Base-by-base conservation (phyloP, 2,329 filamentous ascomycete genomes). In the Tolypocladium paradoxum region DNA sequence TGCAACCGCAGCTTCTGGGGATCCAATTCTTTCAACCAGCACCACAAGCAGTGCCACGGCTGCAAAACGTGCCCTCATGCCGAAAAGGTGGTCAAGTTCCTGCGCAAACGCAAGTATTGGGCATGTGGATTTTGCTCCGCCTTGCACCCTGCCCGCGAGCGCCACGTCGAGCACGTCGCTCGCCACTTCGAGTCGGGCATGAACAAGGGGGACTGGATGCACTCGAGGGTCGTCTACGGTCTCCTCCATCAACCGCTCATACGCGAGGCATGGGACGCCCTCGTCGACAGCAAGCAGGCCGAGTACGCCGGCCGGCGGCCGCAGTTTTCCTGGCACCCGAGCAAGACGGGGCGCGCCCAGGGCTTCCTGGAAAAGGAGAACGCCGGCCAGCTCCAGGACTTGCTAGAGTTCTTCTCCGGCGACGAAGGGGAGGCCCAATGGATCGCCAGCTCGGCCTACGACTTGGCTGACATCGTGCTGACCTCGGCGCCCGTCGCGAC, bases 1-100 rank as follows among this genome's bases (percentile, higher is more conserved):
- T 86, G 83, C 68, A 84, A 84, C 65, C 79, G 83, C 60, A 82
- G 81, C 62, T 84, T 85, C 66, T 84, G 81, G 74, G 81, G 82
- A 11, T 80, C 82, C 58, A 85, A 85, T 64, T 82, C 81, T 5
- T 85, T 85, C 66, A 83, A 84, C 58, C 81, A 84, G 64, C 82
- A 85, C 58, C 82, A 85, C 69, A 83, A 82, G 61, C 79, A 82
- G 53, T 79, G 81, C 54, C 82, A 85, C 62, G 76, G 79, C 56
- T 83, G 81, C 68, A 81, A 81, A 62, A 81, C 81, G 4, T 85
- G 82, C 57, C 82, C 82, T 6, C 82, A 85, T 60, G 81, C 82
- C 49, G 79, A 84, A 58, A 79, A 79, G 58, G 81, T 84, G 22
- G 81, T 83, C 62, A 77, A 77, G 61, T 82, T 82, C 51, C 76